Percentiles rank a stretch among this genome's conserved stretches.
phyloP scores from a whole-genome alignment of 345 rosid genomes.

The Ailanthus altissimus region DNA sequence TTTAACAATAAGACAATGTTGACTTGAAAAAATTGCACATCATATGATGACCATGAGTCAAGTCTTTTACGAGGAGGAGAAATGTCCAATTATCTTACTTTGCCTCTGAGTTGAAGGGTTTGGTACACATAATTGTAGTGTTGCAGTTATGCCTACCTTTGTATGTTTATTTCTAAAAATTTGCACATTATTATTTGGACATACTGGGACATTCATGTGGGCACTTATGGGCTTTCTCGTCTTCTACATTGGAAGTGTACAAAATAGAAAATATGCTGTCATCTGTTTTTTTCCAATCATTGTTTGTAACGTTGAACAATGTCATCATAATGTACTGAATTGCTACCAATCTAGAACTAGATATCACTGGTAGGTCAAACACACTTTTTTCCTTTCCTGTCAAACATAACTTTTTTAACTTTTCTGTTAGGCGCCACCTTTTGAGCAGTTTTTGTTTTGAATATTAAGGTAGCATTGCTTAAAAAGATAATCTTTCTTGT shows the following conservation, averaged over 20 bases:
- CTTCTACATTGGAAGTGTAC: neutral
- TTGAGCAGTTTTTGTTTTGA: neutral
- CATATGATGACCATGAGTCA: neutral
- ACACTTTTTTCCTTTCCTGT: neutral
- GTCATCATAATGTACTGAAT: neutral
- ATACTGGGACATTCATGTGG: neutral
- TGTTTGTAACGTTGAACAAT: neutral
- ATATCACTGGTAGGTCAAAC: neutral
- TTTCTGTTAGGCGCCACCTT: neutral
- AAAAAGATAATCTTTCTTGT: constrained; percentile 14
- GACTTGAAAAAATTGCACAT: neutral
- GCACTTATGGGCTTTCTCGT: neutral
- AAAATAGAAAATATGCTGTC: neutral
- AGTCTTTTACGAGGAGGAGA: neutral
- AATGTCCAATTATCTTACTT: neutral
- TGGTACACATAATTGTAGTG: no score
- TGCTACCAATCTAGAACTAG: neutral
- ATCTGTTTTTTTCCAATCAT: neutral
- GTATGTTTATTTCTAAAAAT: neutral
- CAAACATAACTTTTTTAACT: neutral
- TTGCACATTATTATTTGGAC: neutral
- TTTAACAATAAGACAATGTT: neutral
- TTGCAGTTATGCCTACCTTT: neutral
- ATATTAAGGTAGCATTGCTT: neutral
- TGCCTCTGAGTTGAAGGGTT: no score